Conservation (phyloP, 495 filamentous ascomycete species). For the Aspergillus sclerotioniger region DNA sequence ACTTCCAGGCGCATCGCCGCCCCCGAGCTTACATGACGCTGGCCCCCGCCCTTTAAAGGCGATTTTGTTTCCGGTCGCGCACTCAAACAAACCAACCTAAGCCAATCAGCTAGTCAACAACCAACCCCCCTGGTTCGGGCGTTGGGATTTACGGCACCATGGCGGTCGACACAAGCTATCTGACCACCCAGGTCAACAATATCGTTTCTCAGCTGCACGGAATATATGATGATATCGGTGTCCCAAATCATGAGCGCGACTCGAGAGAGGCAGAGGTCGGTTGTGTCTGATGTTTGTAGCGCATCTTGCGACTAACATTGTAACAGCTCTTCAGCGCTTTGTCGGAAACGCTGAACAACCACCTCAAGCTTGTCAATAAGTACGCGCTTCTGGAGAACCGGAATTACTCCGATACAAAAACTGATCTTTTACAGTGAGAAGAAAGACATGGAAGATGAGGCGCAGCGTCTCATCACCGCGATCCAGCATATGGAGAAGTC, state of each 20-base stretch:
- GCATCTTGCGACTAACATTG: conserved; percentile 17
- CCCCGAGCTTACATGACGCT: conserved; percentile 18
- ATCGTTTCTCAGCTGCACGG: conserved; percentile 89
- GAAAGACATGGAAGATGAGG: conserved; percentile 79
- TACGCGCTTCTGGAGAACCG: conserved; percentile 29
- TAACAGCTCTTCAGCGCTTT: conserved; percentile 80
- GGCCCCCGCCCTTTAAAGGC: conserved; percentile 16
- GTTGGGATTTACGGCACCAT: conserved; percentile 40
- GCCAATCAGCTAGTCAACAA: conserved; percentile 16
- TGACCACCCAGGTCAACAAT: conserved; percentile 89
- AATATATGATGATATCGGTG: conserved; percentile 94
- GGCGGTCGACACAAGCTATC: conserved; percentile 85
- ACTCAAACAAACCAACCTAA: conserved; percentile 14
- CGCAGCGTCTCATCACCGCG: conserved; percentile 74
- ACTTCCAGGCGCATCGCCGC: conserved; percentile 21
- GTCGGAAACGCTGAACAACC: conserved; percentile 82
- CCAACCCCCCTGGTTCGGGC: conserved; percentile 26
- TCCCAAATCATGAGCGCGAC: conserved; percentile 86
- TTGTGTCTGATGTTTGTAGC: conserved; percentile 4
- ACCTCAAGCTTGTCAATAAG: conserved; percentile 73
- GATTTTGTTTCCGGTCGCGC: background rate
- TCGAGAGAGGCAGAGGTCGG: conserved; percentile 79
- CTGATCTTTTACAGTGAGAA: conserved; percentile 62
- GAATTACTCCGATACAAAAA: background rate
- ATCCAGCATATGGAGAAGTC: conserved; percentile 94